Conservation (phyloP, 805 yeast genomes). For the Lipomyces yamadae region DNA sequence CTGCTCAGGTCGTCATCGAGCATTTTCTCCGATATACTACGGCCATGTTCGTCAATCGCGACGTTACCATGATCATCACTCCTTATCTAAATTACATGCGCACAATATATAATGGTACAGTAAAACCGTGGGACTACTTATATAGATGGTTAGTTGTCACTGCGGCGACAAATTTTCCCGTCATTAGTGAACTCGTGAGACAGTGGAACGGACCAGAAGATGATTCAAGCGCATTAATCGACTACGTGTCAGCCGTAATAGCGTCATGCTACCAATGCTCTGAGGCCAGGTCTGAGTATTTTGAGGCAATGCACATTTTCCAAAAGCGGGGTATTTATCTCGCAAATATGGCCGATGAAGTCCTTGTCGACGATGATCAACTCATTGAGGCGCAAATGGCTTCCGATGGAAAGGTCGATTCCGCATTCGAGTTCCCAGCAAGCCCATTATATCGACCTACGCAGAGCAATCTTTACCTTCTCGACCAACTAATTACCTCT, state of each 20-base stretch:
- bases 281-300: conserved; percentile 17
- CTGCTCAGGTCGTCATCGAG: conserved; percentile 34
- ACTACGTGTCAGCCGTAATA: conserved; percentile 34
- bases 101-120: conserved; percentile 32
- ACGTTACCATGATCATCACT: conserved; percentile 39
- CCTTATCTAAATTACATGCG: conserved; percentile 43
- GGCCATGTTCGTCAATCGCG: conserved; percentile 34
- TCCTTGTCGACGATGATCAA: conserved; percentile 7
- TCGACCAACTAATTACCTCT: conserved; percentile 32
- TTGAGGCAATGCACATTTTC: conserved; percentile 29
- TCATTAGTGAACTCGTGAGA: conserved; percentile 18
- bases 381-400: conserved; percentile 17
- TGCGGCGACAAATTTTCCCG: conserved; percentile 13
- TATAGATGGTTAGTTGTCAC: conserved; percentile 28
- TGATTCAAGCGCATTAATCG: conserved; percentile 30
- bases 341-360: not conserved
- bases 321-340: conserved; percentile 28
- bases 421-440: conserved; percentile 19
- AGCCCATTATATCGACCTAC: conserved; percentile 27
- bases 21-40: conserved; percentile 33
- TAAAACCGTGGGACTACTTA: conserved; percentile 31
- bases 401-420: not conserved
- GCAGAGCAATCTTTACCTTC: conserved; percentile 14
- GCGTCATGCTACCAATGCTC: conserved; percentile 30
- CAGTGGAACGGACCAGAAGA: conserved; percentile 32